Evolutionary conservation across 352 stramenopile species (phyloP), one percentile per base, ranked within the genome.

Genomic region (Pythium chondricola): DNA sequence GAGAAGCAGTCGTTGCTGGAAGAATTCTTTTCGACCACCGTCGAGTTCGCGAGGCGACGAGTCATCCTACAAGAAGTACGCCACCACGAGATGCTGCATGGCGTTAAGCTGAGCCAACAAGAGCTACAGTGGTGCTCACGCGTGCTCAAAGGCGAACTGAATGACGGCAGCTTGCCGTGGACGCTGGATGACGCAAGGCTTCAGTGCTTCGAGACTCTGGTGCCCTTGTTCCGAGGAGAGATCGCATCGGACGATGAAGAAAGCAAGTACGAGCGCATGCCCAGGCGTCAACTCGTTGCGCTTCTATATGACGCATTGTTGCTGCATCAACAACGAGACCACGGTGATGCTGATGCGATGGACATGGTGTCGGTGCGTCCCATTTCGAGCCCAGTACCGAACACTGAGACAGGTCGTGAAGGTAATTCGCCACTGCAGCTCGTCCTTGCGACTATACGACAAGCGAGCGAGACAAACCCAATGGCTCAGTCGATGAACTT

Each of bases 261-360:
- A 16, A 54, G 63, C 58, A 83, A 80, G 55, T 85, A 85, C 43
- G 36, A 71, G 33, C 35, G 16, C 11, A 72, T 83, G 61, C 43
- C 58, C 0, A 31, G 61, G 5, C 39, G 62, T 11, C 73, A 85
- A 38, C 47, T 88, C 8, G 43, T 57, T 31, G 49, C 40, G 2
- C 40, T 88, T 9, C 42, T 85, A 4, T 45, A 63, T 18, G 74
- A 86, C 26, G 73, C 69, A 1, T 18, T 73, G 36, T 16, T 52
- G 30, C 39, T 59, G 13, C 56, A 63, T 40, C 35, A 50, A 16
- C 21, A 50, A 14, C 26, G 14, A 33, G 5, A n/a, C 7, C 18
- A 21, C 2, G n/a, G 18, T 1, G n/a, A 2, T 24, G 20, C 25
- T 16, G 18, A 13, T 13, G 29, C 29, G 29, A 33, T 33, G 29